Percentiles rank a stretch among this genome's conserved stretches.
phyloP scores from a whole-genome alignment of 2,329 filamentous ascomycete genomes.

The Colletotrichum echinochloae region DNA sequence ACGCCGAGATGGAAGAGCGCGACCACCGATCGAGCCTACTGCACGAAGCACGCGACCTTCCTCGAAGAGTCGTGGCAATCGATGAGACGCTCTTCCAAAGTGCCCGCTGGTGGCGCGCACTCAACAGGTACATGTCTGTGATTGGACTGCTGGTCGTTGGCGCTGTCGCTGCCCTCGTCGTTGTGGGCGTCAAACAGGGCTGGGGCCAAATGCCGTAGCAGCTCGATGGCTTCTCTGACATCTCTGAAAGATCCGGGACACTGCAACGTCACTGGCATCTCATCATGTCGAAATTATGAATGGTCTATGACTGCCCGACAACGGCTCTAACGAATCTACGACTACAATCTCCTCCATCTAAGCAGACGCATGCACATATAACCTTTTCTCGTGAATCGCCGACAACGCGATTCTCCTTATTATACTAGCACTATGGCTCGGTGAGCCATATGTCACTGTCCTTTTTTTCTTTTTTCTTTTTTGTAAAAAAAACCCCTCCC shows the following conservation, averaged over 20 bases:
- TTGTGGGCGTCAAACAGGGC: constrained; percentile 63
- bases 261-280: not conserved
- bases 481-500: not conserved
- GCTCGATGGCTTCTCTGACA: no score
- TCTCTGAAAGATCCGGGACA: not conserved
- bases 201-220: constrained; percentile 52
- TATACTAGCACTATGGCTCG: not conserved
- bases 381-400: not conserved
- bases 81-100: constrained; percentile 63
- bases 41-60: constrained; percentile 52
- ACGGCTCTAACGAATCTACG: constrained; percentile 40
- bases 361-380: constrained; percentile 8
- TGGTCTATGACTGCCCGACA: constrained; percentile 14
- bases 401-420: not conserved
- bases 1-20: constrained; percentile 63
- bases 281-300: constrained; percentile 31
- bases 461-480: not conserved
- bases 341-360: constrained; percentile 16
- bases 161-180: constrained; percentile 62
- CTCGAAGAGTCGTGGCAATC: constrained; percentile 50
- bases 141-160: constrained; percentile 67
- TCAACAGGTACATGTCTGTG: constrained; percentile 70
- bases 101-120: constrained; percentile 69
- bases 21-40: constrained; percentile 55
- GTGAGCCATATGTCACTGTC: not conserved